These are phyloP conservation scores for Cystobasidiaceae sp. DNA, from an alignment of 1,284 basidiomycete species.

Conservation along the genomic window DNA sequence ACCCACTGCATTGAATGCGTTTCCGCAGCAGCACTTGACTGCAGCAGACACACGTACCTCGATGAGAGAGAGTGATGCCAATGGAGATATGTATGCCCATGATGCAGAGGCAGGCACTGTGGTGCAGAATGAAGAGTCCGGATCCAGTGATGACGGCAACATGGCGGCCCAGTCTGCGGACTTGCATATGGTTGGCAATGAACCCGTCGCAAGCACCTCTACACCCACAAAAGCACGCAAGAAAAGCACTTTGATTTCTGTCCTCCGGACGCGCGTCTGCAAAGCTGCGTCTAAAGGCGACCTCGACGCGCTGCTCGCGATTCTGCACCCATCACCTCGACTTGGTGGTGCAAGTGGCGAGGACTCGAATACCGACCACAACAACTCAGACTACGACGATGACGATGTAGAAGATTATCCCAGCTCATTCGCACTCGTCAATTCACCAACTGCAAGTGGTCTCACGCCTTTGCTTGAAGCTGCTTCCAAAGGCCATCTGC, in stretches of 20 bases:
- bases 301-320: not conserved
- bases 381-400: not conserved
- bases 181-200: no score
- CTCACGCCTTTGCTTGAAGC: slow-evolving; percentile 76
- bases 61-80: no score
- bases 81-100: no score
- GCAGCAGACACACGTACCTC: no score
- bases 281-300: slow-evolving; percentile 23
- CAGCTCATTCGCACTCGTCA: slow-evolving; percentile 19
- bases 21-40: no score
- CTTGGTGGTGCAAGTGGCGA: not conserved
- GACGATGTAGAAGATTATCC: slow-evolving; percentile 9
- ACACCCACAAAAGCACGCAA: not conserved
- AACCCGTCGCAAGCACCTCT: no score
- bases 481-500: slow-evolving; percentile 68
- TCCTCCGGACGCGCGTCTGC: slow-evolving; percentile 9
- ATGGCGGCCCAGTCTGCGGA: no score
- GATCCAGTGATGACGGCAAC: no score
- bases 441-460: slow-evolving; percentile 60
- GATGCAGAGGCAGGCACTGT: no score
- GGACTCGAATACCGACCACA: no score
- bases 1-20: slow-evolving; percentile 14
- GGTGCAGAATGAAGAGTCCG: no score
- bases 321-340: slow-evolving; percentile 3
- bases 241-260: not conserved